Percentiles rank a stretch among this genome's conserved stretches.
Evolutionary conservation across 176 grass and related monocot species (phyloP).

Genomic region (Typha latifolia): DNA sequence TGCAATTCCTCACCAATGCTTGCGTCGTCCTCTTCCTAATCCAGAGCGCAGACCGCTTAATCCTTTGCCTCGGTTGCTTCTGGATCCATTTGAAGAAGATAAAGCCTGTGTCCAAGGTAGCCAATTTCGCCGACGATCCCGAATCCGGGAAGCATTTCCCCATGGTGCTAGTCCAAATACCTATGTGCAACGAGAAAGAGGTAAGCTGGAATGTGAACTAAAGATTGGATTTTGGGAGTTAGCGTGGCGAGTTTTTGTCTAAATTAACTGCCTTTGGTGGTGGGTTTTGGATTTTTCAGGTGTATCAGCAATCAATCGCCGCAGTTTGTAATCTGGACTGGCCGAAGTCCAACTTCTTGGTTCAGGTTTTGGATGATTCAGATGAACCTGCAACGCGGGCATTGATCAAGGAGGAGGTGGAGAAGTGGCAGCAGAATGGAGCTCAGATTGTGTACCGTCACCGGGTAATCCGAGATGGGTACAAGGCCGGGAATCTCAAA

Average conservation of each 20-base stretch:
- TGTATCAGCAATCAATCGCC: conserved; percentile 98
- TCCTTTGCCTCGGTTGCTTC: conserved; percentile 85
- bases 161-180: conserved; percentile 96
- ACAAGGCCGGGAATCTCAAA: conserved; percentile 99
- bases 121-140: conserved; percentile 33
- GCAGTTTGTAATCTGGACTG: conserved; percentile 94
- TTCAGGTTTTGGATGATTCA: conserved; percentile 95
- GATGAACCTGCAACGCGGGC: conserved; percentile 67
- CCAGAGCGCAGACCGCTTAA: conserved; percentile 85
- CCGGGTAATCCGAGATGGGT: conserved; percentile 73
- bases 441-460: conserved; percentile 83
- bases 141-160: conserved; percentile 65
- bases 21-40: conserved; percentile 93
- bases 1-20: conserved; percentile 85
- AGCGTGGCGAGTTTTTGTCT: too few relatives aligned
- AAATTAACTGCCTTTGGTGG: too few relatives aligned
- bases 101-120: conserved; percentile 49
- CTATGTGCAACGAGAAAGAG: conserved; percentile 99
- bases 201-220: conserved; percentile 24
- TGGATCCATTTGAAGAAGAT: conserved; percentile 79
- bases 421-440: conserved; percentile 89
- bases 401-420: conserved; percentile 78
- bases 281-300: conserved; percentile 21
- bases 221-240: conserved; percentile 5
- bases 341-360: conserved; percentile 87